Base-by-base conservation (phyloP, 106 monocot genomes). In the Allium cepa region DNA sequence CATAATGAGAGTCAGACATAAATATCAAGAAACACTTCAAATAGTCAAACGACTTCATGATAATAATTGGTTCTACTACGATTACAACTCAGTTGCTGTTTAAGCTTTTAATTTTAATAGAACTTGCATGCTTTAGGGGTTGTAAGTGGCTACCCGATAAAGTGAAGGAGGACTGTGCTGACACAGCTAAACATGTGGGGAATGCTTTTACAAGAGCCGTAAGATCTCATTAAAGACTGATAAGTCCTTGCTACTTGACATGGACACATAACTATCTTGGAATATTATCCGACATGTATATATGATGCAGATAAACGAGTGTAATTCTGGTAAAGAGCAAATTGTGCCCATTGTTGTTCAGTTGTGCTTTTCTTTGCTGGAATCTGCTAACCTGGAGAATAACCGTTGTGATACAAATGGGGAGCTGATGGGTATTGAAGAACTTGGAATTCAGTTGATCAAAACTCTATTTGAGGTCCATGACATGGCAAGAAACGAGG, bases 401-500 rank as follows among this genome's bases (percentile, higher is more conserved):
- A 15, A 50, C 53, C 69, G 70, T 55, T 65, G n/a, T 77, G 75
- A 17, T 62, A 48, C 0, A 17, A 56, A 67, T 63, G 71, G 47
- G 56, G 84, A 75, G 59, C 63, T 82, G 66, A 79, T 92, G 83
- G 72, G 86, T 14, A 69, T 74, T 66, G 81, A 88, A 77, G 82
- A 88, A 16, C 79, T 97, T 22, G 84, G 88, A 4, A 80, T 89
- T 85, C 68, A 73, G 13, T 87, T 82, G 48, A 71, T 88, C 7
- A 95, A 69, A 76, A 77, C 71, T 47, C 66, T 88, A 16, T 88
- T 86, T 80, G 92, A 96, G 67, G 68, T 84, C 56, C 91, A 96
- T 81, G 91, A 84, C 68, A 86, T 84, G 80, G 82, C 89, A 27
- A 81, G 82, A 77, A 85, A 79, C 69, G 81, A 85, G 84, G 88